These are phyloP conservation scores for Fraxinus latifolia DNA, from an alignment of 305 asterid species.

Conservation along the genomic window DNA sequence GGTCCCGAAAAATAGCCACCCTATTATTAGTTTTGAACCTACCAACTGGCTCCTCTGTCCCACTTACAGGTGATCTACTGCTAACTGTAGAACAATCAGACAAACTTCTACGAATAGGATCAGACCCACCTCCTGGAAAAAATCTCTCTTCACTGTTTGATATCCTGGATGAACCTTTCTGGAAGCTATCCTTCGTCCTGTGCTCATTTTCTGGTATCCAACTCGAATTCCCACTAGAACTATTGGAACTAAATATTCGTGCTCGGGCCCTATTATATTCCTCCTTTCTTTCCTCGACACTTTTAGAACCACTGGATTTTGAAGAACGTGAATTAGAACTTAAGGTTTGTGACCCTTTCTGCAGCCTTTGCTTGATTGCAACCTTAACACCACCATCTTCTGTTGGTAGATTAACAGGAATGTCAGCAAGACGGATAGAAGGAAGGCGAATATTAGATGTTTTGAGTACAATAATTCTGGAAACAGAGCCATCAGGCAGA, in stretches of 20 bases:
- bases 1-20: constrained; percentile 96
- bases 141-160: constrained; percentile 57
- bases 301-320: constrained; percentile 70
- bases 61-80: constrained; percentile 68
- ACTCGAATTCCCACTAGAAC: constrained; percentile 51
- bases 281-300: constrained; percentile 97
- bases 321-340: constrained; percentile 46
- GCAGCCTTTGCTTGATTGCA: constrained; percentile 98
- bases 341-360: constrained; percentile 52
- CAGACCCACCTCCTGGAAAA: constrained; percentile 41
- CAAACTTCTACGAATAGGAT: constrained; percentile 49
- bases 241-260: constrained; percentile 80
- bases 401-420: constrained; percentile 83
- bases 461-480: constrained; percentile 85
- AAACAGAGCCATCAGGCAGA: constrained; percentile 86
- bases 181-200: constrained; percentile 57
- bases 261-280: constrained; percentile 97
- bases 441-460: constrained; percentile 63
- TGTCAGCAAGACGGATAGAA: constrained; percentile 85
- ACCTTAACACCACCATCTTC: constrained; percentile 72
- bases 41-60: constrained; percentile 74
- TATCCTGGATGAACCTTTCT: constrained; percentile 48
- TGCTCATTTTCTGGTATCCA: constrained; percentile 59
- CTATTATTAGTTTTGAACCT: constrained; percentile 59
- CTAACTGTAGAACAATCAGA: constrained; percentile 68